Percentiles rank a stretch among this genome's conserved stretches.
Conservation (phyloP, 2,329 filamentous ascomycete species). For the Curvularia sp. region DNA sequence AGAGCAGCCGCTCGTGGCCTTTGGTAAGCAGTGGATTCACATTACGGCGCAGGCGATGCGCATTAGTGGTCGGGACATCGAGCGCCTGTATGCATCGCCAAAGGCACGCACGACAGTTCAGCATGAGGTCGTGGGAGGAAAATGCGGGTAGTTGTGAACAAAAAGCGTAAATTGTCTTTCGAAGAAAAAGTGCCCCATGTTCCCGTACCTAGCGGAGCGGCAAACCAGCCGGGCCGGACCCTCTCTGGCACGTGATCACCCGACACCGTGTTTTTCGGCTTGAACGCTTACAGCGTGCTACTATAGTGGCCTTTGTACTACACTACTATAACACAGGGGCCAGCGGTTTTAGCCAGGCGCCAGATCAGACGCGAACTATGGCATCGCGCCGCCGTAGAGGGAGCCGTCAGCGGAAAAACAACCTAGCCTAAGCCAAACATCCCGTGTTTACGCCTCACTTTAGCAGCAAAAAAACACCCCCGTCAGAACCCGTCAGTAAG, state of each 20-base stretch:
- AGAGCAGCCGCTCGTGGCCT: constrained; percentile 30
- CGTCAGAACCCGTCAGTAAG: constrained; percentile 17
- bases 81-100: constrained; percentile 54
- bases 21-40: constrained; percentile 22
- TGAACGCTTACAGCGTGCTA: constrained; percentile 10
- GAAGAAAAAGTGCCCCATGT: constrained; percentile 28
- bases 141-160: constrained; percentile 18
- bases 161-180: constrained; percentile 13
- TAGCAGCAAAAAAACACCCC: constrained; percentile 8
- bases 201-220: constrained; percentile 9
- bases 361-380: background rate
- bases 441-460: constrained; percentile 16
- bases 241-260: constrained; percentile 22
- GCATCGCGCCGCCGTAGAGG: constrained; percentile 22
- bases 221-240: constrained; percentile 18
- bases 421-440: constrained; percentile 35
- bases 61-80: constrained; percentile 35
- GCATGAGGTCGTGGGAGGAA: constrained; percentile 45
- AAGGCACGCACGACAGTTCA: constrained; percentile 55
- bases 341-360: constrained; percentile 1
- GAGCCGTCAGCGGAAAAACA: constrained; percentile 24
- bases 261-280: constrained; percentile 8
- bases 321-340: background rate
- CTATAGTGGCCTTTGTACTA: constrained; percentile 12
- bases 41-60: constrained; percentile 33